phyloP scores from a whole-genome alignment of 805 yeast genomes.

The Maudiozyma barnettii region DNA sequence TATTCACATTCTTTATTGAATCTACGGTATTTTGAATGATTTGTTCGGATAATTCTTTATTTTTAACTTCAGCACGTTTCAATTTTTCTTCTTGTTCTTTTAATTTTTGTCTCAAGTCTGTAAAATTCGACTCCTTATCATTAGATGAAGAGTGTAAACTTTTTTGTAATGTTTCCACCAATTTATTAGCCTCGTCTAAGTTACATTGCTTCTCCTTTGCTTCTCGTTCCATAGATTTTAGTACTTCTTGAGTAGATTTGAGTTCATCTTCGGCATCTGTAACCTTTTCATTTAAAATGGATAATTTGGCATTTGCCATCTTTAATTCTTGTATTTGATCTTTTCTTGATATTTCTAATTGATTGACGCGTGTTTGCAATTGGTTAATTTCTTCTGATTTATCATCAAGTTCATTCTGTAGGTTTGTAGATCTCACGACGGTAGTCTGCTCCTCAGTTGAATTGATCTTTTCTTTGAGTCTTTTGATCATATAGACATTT shows the following conservation, averaged over 20 bases:
- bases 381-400: neutral
- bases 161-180: neutral
- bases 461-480: neutral
- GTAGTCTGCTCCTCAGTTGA: neutral
- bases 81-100: neutral
- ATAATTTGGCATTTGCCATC: neutral
- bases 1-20: constrained; percentile 1
- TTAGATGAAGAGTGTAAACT: neutral
- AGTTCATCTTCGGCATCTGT: neutral
- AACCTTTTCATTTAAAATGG: neutral
- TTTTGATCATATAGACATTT: constrained; percentile 1
- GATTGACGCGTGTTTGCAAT: neutral
- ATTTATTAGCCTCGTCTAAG: neutral
- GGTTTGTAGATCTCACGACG: neutral
- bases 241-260: neutral
- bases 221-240: neutral
- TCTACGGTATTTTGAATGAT: constrained; percentile 1
- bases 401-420: neutral
- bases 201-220: neutral
- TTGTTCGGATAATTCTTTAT: constrained; percentile 1
- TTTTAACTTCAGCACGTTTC: neutral
- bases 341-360: neutral
- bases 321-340: neutral
- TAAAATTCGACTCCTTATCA: neutral
- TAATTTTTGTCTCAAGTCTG: neutral